A percentile compares a stretch with the other conserved stretches of the same genome.
These are phyloP conservation scores for Kodamaea suecica DNA, from an alignment of 1,139 yeast genomes.

Conservation along the genomic window DNA sequence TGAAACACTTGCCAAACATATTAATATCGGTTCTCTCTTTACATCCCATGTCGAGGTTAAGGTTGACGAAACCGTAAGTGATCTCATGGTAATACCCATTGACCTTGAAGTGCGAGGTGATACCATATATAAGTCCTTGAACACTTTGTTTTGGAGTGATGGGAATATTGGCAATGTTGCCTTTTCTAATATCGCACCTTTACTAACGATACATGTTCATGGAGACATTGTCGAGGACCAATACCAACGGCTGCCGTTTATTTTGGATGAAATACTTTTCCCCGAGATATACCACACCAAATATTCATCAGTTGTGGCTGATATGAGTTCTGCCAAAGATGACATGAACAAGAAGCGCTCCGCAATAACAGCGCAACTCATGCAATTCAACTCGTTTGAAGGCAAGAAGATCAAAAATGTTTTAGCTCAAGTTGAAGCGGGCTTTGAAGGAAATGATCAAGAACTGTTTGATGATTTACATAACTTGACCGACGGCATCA, in stretches of 20 bases:
- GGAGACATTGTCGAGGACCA: constrained; percentile 20
- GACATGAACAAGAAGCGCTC: constrained; percentile 17
- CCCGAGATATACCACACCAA: constrained; percentile 31
- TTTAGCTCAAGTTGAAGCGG: constrained; percentile 20
- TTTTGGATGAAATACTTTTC: constrained; percentile 27
- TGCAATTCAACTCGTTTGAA: constrained; percentile 34
- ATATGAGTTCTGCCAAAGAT: constrained; percentile 20
- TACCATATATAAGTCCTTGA: constrained; percentile 31
- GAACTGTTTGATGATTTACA: neutral
- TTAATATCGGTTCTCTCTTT: constrained; percentile 10
- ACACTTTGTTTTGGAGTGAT: constrained; percentile 38
- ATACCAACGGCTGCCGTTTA: constrained; percentile 17
- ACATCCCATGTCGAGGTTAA: constrained; percentile 27
- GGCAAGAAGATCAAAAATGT: constrained; percentile 33
- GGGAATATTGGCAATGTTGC: constrained; percentile 29
- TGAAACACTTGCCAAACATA: constrained; percentile 11
- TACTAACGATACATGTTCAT: constrained; percentile 33
- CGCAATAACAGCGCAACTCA: constrained; percentile 21
- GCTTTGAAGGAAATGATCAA: constrained; percentile 12
- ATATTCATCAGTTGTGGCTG: constrained; percentile 18
- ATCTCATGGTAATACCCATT: constrained; percentile 30
- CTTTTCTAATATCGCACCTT: constrained; percentile 27
- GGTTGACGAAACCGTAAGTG: constrained; percentile 25
- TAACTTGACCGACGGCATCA: neutral
- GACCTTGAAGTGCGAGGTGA: constrained; percentile 32